Evolutionary conservation across 1,284 basidiomycete genomes (phyloP).

Genomic region (Phellopilus nigrolimitatus): DNA sequence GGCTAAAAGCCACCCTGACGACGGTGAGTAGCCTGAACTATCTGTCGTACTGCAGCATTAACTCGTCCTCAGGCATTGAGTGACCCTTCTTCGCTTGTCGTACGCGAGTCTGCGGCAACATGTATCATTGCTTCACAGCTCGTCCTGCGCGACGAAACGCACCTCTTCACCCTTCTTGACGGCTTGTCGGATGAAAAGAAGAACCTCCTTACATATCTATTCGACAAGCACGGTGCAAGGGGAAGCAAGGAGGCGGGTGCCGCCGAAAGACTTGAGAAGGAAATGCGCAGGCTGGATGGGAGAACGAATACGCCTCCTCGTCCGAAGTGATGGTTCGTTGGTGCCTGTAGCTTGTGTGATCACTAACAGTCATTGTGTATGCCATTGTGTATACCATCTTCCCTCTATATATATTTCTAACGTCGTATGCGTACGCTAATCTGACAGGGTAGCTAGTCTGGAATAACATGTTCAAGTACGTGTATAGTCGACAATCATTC

Average conservation of each 20-base stretch:
- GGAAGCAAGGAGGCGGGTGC: conserved; percentile 36
- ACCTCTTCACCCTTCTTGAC: conserved; percentile 72
- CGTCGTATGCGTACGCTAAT: conserved; percentile 6
- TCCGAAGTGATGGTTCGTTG: conserved; percentile 14
- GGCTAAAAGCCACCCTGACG: conserved; percentile 63
- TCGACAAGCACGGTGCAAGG: conserved; percentile 74
- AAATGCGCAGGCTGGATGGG: conserved; percentile 70
- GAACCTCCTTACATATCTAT: conserved; percentile 79
- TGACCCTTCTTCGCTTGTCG: conserved; percentile 62
- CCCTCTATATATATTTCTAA: conserved; percentile 13
- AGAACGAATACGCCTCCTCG: conserved; percentile 62
- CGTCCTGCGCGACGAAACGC: conserved; percentile 73
- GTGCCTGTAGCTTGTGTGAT: too few relatives aligned
- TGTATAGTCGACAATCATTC: too few relatives aligned
- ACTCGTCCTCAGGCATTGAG: conserved; percentile 55
- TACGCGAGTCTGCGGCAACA: conserved; percentile 76
- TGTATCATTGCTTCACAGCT: conserved; percentile 77
- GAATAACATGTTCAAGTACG: not conserved
- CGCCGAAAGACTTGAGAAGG: conserved; percentile 65
- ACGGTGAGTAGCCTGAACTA: conserved; percentile 41
- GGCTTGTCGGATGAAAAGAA: conserved; percentile 81
- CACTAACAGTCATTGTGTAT: too few relatives aligned
- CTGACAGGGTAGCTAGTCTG: not conserved
- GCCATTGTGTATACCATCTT: conserved; percentile 1
- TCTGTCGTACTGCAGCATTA: conserved; percentile 11